phyloP scores from a whole-genome alignment of 202 grass and related monocot species.

The Cymbopogon flexuosus region DNA sequence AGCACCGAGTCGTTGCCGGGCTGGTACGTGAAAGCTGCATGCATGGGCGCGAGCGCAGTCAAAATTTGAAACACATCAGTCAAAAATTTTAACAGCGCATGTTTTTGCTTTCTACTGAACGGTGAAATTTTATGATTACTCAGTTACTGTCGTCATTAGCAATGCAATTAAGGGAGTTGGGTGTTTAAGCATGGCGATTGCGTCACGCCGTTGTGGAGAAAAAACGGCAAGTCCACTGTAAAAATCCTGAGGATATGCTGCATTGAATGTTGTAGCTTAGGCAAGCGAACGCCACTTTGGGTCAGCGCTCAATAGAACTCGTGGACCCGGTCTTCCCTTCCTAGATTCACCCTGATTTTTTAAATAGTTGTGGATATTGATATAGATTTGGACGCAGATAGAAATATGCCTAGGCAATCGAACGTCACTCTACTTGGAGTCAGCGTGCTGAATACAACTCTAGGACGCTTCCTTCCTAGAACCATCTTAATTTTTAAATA shows the following conservation, averaged over 20 bases:
- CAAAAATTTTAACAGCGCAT: neutral
- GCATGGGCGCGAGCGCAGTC: neutral
- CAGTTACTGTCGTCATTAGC: neutral
- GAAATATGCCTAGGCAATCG: neutral
- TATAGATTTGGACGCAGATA: neutral
- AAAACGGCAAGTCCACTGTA: neutral
- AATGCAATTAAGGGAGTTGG: neutral
- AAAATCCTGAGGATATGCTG: neutral
- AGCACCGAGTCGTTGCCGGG: conserved; percentile 73
- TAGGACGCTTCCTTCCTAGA: neutral
- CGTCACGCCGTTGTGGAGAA: neutral
- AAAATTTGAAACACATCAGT: neutral
- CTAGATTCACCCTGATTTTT: neutral
- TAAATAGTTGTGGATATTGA: neutral
- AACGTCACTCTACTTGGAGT: neutral
- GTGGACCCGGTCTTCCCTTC: neutral
- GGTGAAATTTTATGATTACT: neutral
- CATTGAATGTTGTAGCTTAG: neutral
- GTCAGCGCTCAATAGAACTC: neutral
- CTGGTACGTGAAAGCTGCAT: conserved; percentile 63
- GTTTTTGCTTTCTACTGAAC: conserved; percentile 9
- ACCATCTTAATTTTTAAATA: neutral
- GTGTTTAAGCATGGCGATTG: neutral
- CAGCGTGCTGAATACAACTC: neutral
- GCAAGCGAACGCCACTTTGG: neutral